Evolutionary conservation across 495 filamentous ascomycete species (phyloP), one percentile per base, ranked within the genome.

Genomic region (Barbatosphaeria neglecta): DNA sequence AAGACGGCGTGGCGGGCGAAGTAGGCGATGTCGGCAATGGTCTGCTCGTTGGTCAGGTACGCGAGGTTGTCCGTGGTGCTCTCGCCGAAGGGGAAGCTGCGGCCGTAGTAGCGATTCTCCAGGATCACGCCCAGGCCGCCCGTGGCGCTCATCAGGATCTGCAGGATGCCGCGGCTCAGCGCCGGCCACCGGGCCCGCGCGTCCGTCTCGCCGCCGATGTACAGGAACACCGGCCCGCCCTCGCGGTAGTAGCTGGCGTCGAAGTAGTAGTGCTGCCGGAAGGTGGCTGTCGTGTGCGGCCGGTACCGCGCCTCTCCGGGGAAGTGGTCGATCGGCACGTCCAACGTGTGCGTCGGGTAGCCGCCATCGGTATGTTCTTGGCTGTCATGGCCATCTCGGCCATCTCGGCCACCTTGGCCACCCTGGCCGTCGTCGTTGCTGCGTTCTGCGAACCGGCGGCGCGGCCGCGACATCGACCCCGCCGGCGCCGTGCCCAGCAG

Each of bases 71-170:
- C 68, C 20, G 67, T 69, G n/a, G 65, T 63, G 48, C 59, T 66
- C 19, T 51, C 58, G 15, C 57, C 59, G 43, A 64, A 63, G 4
- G 67, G 67, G 47, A 57, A 72, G 40, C 63, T 67, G 35, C 58
- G 49, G 24, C 68, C 68, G 46, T 72, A 72, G 43, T 67, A 72
- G 20, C 68, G 53, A 44, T 72, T 69, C 49, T 72, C 68, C 9
- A 72, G 58, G 33, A 72, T 72, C 22, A 70, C 64, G 18, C 68
- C 68, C 25, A 72, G 51, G n/a, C 67, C 68, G 49, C 67, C 61
- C 0, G 65, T 66, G 22, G 64, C 66, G 49, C 67, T 46, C 68
- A 72, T 72, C 31, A 72, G 49, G 31, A 70, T 69, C 38, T 69
- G 65, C 38, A 70, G 62, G 46, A 72, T 69, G 31, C 61, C 63